phyloP scores from a whole-genome alignment of 495 filamentous ascomycete genomes.

The Penicillium malachiteum region DNA sequence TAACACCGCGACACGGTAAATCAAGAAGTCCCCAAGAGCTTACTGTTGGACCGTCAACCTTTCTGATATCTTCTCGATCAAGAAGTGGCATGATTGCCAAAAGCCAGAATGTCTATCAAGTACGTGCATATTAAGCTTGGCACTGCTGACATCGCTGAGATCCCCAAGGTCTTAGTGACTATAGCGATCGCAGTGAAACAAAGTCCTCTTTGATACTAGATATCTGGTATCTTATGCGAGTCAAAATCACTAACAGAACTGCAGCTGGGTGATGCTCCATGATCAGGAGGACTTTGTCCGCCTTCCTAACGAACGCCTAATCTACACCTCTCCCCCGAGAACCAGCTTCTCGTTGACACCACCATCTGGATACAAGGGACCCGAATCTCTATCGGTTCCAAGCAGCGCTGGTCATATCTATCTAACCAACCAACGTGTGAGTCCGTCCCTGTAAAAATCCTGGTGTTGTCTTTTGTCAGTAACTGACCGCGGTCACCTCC shows the following conservation, averaged over 20 bases:
- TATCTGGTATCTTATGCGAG: no score
- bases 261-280: conserved; percentile 78
- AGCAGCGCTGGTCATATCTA: conserved; percentile 64
- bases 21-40: conserved; percentile 1
- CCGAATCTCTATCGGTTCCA: conserved; percentile 55
- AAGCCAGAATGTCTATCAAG: conserved; percentile 64
- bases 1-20: no score
- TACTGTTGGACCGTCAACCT: not conserved
- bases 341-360: conserved; percentile 63
- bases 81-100: conserved; percentile 10
- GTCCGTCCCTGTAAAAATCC: conserved; percentile 7
- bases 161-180: not conserved
- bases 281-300: conserved; percentile 63
- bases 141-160: conserved; percentile 6
- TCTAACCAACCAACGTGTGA: conserved; percentile 88
- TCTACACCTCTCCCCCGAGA: conserved; percentile 72
- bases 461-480: no score
- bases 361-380: conserved; percentile 56
- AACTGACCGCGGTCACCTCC: not conserved
- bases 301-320: conserved; percentile 65
- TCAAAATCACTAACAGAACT: not conserved
- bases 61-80: no score
- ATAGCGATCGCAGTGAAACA: not conserved
- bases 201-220: no score
- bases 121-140: conserved; percentile 39